phyloP scores from a whole-genome alignment of 2,329 filamentous ascomycete species.

The Lasiodiplodia hormozganensis region DNA sequence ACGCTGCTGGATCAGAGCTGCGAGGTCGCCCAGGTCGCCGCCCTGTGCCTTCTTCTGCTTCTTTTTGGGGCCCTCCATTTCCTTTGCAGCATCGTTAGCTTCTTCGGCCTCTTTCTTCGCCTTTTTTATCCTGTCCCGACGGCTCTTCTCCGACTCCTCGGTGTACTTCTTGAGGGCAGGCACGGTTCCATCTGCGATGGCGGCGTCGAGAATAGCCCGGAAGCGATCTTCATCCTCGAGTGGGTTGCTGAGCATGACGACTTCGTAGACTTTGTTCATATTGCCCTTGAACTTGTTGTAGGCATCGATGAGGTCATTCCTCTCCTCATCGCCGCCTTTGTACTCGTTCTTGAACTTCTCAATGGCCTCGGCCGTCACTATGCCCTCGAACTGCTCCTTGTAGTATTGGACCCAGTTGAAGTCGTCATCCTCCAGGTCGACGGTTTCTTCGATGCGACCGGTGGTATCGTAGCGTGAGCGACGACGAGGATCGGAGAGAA shows the following conservation, averaged over 20 bases:
- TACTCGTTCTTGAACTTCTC: conserved; percentile 78
- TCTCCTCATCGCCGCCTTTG: conserved; percentile 86
- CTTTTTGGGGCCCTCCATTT: conserved; percentile 69
- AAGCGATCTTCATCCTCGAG: conserved; percentile 87
- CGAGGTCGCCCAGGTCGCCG: conserved; percentile 41
- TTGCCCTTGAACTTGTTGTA: conserved; percentile 77
- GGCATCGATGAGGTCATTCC: conserved; percentile 74
- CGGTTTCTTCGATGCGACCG: conserved; percentile 83
- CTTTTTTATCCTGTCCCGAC: conserved; percentile 63
- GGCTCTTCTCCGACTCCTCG: conserved; percentile 62
- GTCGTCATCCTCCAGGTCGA: conserved; percentile 70
- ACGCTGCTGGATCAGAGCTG: conserved; percentile 46
- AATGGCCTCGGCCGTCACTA: conserved; percentile 77
- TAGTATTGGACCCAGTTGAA: conserved; percentile 95
- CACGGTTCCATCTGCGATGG: conserved; percentile 74
- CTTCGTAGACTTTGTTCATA: conserved; percentile 78
- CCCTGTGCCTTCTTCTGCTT: conserved; percentile 39
- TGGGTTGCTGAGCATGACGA: conserved; percentile 86
- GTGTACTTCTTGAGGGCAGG: conserved; percentile 72
- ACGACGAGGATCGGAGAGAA: conserved; percentile 82
- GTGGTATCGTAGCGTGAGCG: conserved; percentile 80
- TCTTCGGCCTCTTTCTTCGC: conserved; percentile 73
- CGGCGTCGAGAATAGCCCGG: conserved; percentile 78
- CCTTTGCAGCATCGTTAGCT: conserved; percentile 51
- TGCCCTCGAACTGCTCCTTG: conserved; percentile 78